phyloP scores from a whole-genome alignment of 1,284 basidiomycete species.

The Cutaneotrichosporon curvatum region DNA sequence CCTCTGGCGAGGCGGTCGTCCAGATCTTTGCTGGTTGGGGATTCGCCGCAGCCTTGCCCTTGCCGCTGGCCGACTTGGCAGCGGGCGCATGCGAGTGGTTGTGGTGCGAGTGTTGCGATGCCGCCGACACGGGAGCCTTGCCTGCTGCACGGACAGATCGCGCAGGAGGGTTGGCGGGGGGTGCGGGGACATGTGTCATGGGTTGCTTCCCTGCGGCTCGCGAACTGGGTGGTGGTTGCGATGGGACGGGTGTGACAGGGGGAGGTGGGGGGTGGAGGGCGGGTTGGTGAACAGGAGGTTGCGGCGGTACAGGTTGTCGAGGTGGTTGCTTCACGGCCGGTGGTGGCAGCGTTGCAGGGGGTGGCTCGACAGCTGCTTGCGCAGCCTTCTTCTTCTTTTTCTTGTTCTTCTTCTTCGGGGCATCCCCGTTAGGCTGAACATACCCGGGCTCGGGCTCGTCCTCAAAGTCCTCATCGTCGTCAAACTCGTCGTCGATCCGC shows the following conservation, averaged over 20 bases:
- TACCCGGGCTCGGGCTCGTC: constrained; percentile 26
- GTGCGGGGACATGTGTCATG: constrained; percentile 53
- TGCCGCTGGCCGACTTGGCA: constrained; percentile 30
- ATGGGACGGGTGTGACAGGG: constrained; percentile 36
- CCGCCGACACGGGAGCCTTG: constrained; percentile 53
- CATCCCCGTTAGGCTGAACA: constrained; percentile 34
- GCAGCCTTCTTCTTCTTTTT: constrained; percentile 53
- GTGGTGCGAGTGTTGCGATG: constrained; percentile 54
- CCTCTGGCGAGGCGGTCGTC: constrained; percentile 81
- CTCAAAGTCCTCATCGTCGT: constrained; percentile 43
- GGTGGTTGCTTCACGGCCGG: constrained; percentile 34
- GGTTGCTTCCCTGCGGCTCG: constrained; percentile 69
- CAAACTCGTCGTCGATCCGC: constrained; percentile 46
- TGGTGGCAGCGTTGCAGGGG: constrained; percentile 41
- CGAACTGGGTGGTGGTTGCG: constrained; percentile 55
- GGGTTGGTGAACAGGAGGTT: constrained; percentile 23
- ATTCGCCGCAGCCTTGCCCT: constrained; percentile 35
- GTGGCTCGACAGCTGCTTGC: constrained; percentile 20
- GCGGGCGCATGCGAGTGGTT: constrained; percentile 49
- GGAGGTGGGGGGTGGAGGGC: constrained; percentile 35
- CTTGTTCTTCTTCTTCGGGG: constrained; percentile 50
- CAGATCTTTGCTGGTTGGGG: constrained; percentile 56
- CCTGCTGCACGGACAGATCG: constrained; percentile 48
- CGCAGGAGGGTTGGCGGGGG: constrained; percentile 42
- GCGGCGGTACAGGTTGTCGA: constrained; percentile 34